These are phyloP conservation scores for Protomyces inundatus DNA, from an alignment of 1,139 yeast species.

Conservation along the genomic window DNA sequence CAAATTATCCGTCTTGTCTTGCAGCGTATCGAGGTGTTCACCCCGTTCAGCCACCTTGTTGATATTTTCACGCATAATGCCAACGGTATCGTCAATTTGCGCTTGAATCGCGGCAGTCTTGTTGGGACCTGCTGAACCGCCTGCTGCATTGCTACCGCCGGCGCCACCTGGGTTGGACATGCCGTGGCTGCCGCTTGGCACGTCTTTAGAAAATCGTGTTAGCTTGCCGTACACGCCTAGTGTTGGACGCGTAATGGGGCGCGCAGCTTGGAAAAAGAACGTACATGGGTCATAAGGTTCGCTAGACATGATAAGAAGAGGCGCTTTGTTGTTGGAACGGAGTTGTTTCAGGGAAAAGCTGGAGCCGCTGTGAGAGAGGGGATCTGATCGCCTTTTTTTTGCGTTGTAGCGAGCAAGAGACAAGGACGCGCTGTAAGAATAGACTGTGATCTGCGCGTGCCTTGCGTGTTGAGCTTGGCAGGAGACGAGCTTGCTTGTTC, in stretches of 20 bases:
- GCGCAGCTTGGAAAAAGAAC: neutral
- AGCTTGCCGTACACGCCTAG: neutral
- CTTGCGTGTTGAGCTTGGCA: too few relatives aligned
- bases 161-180: neutral
- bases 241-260: neutral
- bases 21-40: constrained; percentile 86
- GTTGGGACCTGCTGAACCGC: constrained; percentile 11
- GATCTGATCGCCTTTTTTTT: too few relatives aligned
- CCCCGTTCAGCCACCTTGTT: constrained; percentile 65
- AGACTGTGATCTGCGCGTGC: too few relatives aligned
- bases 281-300: constrained; percentile 25
- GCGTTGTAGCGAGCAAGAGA: too few relatives aligned
- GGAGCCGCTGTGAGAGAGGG: too few relatives aligned
- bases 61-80: constrained; percentile 95
- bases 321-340: too few relatives aligned
- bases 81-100: constrained; percentile 96
- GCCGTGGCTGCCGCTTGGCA: neutral
- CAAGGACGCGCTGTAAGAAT: too few relatives aligned
- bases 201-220: neutral
- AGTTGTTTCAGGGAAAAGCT: too few relatives aligned
- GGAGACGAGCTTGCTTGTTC: too few relatives aligned
- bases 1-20: constrained; percentile 81
- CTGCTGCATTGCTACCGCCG: constrained; percentile 11
- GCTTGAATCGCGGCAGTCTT: constrained; percentile 36
- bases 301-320: constrained; percentile 8